Evolutionary conservation across 2,329 filamentous ascomycete species (phyloP).

Genomic region (Sodiomyces alkalinus): DNA sequence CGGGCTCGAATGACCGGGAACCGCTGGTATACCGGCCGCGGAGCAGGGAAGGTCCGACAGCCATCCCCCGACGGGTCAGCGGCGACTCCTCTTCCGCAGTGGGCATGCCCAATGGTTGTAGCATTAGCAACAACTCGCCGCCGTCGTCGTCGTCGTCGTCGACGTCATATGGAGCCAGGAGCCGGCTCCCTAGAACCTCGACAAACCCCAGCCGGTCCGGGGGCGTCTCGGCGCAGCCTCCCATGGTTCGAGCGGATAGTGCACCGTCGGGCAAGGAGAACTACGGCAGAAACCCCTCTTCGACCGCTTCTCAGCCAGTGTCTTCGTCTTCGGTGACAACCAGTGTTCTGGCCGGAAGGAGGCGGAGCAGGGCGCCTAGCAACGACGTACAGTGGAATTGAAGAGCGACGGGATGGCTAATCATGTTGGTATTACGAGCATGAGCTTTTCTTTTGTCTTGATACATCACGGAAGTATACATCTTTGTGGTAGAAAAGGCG

Average conservation of each 20-base stretch:
- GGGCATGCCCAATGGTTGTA: conserved; percentile 5
- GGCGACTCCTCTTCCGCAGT: conserved; percentile 16
- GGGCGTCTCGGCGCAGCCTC: conserved; percentile 6
- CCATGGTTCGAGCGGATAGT: conserved; percentile 19
- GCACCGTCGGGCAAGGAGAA: conserved; percentile 25
- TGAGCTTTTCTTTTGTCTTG: conserved; percentile 3
- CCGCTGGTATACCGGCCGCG: conserved; percentile 23
- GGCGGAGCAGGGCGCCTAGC: conserved; percentile 8
- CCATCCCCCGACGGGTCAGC: conserved; percentile 26
- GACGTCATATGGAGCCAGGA: conserved; percentile 14
- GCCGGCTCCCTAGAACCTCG: conserved; percentile 23
- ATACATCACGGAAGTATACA: conserved; percentile 5
- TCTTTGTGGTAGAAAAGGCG: too few species aligned
- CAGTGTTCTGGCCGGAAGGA: conserved; percentile 4
- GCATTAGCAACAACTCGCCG: not conserved
- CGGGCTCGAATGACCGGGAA: conserved; percentile 25
- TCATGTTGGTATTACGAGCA: too few species aligned
- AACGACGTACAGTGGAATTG: conserved; percentile 9
- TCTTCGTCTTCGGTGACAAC: conserved; percentile 6
- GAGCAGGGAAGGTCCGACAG: conserved; percentile 25
- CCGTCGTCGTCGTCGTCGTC: conserved; percentile 2
- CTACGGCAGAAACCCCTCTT: conserved; percentile 8
- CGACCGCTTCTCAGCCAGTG: conserved; percentile 5
- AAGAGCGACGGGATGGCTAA: too few species aligned
- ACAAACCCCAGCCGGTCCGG: conserved; percentile 12